Evolutionary conservation across 371 early-diverging fungal species (phyloP).

Genomic region (Entomophthora muscae): DNA sequence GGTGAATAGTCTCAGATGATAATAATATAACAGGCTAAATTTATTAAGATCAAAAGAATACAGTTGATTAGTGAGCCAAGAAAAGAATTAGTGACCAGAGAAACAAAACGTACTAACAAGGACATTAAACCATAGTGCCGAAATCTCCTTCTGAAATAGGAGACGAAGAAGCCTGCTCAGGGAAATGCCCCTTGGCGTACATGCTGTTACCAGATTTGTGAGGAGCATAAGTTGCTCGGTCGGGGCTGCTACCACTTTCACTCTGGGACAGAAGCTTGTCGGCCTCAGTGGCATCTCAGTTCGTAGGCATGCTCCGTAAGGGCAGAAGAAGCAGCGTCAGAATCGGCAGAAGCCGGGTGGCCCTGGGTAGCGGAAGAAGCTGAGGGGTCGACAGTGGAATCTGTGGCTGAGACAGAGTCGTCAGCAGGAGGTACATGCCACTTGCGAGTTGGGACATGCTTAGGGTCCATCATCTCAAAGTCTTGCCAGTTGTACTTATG

Average conservation of each 20-base stretch:
- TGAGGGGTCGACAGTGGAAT: too few species aligned
- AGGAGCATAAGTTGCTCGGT: background rate
- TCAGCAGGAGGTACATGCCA: slow-evolving; percentile 22
- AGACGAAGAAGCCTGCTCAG: background rate
- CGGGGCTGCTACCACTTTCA: background rate
- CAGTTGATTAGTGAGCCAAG: too few species aligned
- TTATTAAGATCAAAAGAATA: too few species aligned
- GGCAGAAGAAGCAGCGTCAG: background rate
- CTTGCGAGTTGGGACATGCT: slow-evolving; percentile 2
- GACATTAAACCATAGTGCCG: background rate
- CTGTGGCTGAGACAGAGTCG: background rate
- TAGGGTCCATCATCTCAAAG: slow-evolving; percentile 23
- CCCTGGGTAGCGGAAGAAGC: background rate
- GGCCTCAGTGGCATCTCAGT: background rate
- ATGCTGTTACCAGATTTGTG: background rate
- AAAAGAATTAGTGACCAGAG: too few species aligned
- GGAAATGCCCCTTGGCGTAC: background rate
- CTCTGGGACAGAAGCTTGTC: background rate
- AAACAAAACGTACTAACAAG: too few species aligned
- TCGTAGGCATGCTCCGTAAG: background rate
- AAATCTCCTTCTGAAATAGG: background rate
- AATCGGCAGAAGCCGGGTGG: background rate
- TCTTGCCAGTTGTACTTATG: slow-evolving; percentile 47
- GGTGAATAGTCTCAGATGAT: too few species aligned
- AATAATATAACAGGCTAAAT: too few species aligned